phyloP scores from a whole-genome alignment of 2,329 filamentous ascomycete species.

The Calycina herbarum region DNA sequence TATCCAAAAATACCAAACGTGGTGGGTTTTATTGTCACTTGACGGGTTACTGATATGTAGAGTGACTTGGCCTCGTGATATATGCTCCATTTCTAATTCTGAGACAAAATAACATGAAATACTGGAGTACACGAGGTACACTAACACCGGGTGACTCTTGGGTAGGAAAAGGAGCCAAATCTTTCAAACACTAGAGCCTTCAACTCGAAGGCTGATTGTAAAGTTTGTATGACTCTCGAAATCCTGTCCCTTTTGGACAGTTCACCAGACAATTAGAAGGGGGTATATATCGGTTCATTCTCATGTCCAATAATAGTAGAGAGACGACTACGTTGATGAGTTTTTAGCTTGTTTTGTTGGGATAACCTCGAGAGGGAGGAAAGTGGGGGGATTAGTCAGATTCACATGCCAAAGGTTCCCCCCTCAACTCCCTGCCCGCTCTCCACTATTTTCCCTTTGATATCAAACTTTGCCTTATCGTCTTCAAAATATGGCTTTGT shows the following conservation, averaged over 20 bases:
- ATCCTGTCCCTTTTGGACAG: no score
- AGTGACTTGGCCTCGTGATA: neutral
- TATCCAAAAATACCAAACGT: neutral
- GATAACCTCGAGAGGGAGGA: neutral
- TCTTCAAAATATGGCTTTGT: neutral
- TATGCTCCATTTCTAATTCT: neutral
- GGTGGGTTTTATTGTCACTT: neutral
- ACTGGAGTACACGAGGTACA: no score
- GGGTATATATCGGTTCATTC: no score
- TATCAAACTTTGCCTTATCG: neutral
- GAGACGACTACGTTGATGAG: no score
- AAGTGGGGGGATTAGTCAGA: neutral
- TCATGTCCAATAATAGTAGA: no score
- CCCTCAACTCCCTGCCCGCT: neutral
- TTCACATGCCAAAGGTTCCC: slow-evolving; percentile 1
- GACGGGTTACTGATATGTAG: neutral
- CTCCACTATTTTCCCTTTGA: neutral
- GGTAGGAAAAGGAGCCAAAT: no score
- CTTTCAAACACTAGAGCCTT: no score
- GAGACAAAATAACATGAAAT: neutral
- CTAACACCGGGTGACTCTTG: no score
- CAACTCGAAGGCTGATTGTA: no score
- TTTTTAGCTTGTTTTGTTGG: no score
- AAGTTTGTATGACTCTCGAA: no score
- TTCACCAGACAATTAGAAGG: no score